These are phyloP conservation scores for Coffea humblotiana DNA, from an alignment of 305 asterid species.

Conservation along the genomic window DNA sequence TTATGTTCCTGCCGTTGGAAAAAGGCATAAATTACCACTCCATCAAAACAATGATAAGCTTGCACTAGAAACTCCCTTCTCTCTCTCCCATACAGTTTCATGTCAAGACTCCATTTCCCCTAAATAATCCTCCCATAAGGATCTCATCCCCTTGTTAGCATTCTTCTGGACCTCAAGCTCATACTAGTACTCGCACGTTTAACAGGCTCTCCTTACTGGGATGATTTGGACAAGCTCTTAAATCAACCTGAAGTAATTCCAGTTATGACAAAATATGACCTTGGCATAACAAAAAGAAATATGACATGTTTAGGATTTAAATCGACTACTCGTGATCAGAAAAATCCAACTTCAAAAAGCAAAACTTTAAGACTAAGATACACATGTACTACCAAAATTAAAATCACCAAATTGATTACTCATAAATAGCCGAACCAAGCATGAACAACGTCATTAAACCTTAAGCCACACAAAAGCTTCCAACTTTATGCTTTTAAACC, in stretches of 20 bases:
- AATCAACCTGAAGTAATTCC: not conserved
- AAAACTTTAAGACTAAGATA: not conserved
- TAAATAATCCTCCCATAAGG: not conserved
- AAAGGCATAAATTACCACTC: not conserved
- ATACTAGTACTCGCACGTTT: not conserved
- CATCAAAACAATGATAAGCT: not conserved
- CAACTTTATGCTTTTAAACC: constrained; percentile 14
- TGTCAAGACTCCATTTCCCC: not conserved
- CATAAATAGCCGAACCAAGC: constrained; percentile 10
- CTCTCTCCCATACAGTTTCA: not conserved
- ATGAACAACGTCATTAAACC: not conserved
- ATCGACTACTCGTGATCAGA: constrained; percentile 15
- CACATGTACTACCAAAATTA: not conserved
- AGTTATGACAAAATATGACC: not conserved
- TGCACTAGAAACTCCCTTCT: not conserved
- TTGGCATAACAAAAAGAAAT: not conserved
- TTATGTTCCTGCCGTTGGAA: not conserved
- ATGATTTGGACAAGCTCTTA: not conserved
- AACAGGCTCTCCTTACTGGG: not conserved
- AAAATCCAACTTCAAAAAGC: not conserved
- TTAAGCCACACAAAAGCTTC: constrained; percentile 10
- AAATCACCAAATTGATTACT: constrained; percentile 6
- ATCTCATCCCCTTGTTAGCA: not conserved
- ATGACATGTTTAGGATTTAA: not conserved
- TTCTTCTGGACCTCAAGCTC: not conserved